These are phyloP conservation scores for Logfia minima DNA, from an alignment of 129 eudicot genomes.

Conservation along the genomic window DNA sequence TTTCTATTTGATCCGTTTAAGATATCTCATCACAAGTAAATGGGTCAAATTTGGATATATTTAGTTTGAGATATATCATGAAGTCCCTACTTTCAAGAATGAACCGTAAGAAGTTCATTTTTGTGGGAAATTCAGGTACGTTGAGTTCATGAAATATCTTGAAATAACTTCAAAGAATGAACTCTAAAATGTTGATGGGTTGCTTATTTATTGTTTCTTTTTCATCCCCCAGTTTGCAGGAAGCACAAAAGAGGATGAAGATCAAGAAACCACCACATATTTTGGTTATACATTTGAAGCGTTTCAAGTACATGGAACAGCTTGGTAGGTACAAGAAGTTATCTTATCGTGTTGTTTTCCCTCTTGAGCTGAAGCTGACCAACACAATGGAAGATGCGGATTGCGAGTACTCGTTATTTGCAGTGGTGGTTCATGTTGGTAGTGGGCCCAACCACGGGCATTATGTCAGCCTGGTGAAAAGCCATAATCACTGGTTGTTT, in stretches of 20 bases:
- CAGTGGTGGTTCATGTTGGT: conserved; percentile 72
- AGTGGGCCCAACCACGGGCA: conserved; percentile 81
- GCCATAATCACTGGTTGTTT: conserved; percentile 71
- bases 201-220: not conserved
- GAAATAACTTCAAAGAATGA: not conserved
- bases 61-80: not conserved
- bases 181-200: not conserved
- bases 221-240: conserved; percentile 52
- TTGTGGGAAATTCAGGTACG: not conserved
- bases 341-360: conserved; percentile 71
- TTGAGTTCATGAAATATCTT: not conserved
- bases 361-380: conserved; percentile 68
- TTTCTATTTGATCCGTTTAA: not conserved
- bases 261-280: conserved; percentile 71
- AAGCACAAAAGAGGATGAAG: conserved; percentile 85
- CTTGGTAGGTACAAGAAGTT: conserved; percentile 66
- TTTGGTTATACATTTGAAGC: conserved; percentile 66
- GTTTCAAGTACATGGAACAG: conserved; percentile 79
- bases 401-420: conserved; percentile 65
- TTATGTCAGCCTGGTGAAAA: conserved; percentile 69
- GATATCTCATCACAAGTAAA: not conserved
- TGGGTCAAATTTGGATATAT: not conserved
- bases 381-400: conserved; percentile 73
- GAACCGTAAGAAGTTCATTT: not conserved
- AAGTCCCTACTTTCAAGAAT: not conserved